phyloP scores from a whole-genome alignment of 495 filamentous ascomycete species.

The Penicillium odoratum region DNA sequence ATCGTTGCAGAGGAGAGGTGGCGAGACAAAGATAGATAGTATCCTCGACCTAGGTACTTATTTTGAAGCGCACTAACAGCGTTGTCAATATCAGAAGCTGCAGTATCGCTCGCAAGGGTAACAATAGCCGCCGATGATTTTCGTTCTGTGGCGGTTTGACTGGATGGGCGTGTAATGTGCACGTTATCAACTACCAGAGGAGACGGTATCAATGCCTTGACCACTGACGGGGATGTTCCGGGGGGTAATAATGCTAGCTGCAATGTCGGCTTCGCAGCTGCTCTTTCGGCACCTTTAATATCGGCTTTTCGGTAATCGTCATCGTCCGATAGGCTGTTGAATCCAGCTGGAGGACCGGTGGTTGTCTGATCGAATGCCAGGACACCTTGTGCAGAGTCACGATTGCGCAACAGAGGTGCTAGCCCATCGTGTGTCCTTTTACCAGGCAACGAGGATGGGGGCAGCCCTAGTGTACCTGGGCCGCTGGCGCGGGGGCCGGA shows the following conservation, averaged over 20 bases:
- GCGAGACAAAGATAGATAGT: conserved; percentile 75
- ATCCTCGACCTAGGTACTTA: conserved; percentile 83
- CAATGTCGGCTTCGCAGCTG: conserved; percentile 84
- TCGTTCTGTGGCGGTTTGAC: conserved; percentile 62
- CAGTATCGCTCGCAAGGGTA: conserved; percentile 79
- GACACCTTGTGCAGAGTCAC: conserved; percentile 43
- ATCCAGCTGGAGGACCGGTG: conserved; percentile 41
- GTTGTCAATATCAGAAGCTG: conserved; percentile 80
- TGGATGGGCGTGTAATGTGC: conserved; percentile 64
- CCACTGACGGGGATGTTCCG: conserved; percentile 66
- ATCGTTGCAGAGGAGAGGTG: conserved; percentile 84
- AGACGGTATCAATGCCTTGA: conserved; percentile 71
- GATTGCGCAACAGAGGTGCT: conserved; percentile 34
- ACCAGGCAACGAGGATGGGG: conserved; percentile 51
- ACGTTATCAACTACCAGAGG: conserved; percentile 74
- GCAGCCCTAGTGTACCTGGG: conserved; percentile 72
- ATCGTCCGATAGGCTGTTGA: conserved; percentile 49
- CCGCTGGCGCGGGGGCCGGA: conserved; percentile 61
- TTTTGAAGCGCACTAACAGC: conserved; percentile 78
- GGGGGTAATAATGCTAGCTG: conserved; percentile 64
- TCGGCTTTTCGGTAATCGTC: conserved; percentile 49
- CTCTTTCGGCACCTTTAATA: conserved; percentile 63
- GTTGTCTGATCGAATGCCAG: conserved; percentile 59
- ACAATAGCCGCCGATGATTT: conserved; percentile 82
- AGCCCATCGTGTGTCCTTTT: conserved; percentile 55